A percentile compares a stretch with the other conserved stretches of the same genome.
Evolutionary conservation across 2,329 filamentous ascomycete genomes (phyloP).

Genomic region (Torrubiellomyces zombiae): DNA sequence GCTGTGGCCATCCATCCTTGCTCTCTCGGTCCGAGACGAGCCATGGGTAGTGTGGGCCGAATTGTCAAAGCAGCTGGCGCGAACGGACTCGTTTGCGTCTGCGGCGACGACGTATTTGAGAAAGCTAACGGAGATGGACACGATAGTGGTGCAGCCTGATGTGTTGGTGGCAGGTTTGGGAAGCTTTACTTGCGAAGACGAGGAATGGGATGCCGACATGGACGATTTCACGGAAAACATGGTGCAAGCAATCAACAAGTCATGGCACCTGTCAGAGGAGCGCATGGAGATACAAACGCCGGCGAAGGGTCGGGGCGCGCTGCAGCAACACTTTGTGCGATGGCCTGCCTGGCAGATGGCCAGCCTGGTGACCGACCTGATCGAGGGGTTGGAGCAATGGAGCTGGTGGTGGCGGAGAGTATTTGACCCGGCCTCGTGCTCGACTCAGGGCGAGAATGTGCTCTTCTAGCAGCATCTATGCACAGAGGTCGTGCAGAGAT

Average conservation of each 20-base stretch:
- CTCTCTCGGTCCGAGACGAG: slow-evolving; percentile 6
- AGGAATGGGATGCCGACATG: slow-evolving; percentile 13
- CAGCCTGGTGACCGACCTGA: slow-evolving; percentile 15
- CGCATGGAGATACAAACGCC: slow-evolving; percentile 22
- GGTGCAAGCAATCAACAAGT: slow-evolving; percentile 24
- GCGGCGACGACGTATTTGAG: slow-evolving; percentile 7
- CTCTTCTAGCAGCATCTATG: no score
- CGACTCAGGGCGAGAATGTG: no score
- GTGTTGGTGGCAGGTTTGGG: slow-evolving; percentile 9
- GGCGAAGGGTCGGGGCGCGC: slow-evolving; percentile 12
- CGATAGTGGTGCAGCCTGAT: slow-evolving; percentile 5
- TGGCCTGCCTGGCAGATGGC: slow-evolving; percentile 14
- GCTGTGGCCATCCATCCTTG: slow-evolving; percentile 14
- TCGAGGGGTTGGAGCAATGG: slow-evolving; percentile 16
- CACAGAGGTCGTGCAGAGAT: no score
- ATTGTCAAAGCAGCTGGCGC: slow-evolving; percentile 6
- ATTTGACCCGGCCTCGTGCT: no score
- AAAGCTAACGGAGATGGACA: slow-evolving; percentile 6
- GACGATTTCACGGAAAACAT: slow-evolving; percentile 25
- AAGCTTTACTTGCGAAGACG: slow-evolving; percentile 1
- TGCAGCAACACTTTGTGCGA: slow-evolving; percentile 17
- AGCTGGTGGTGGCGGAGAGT: slow-evolving; percentile 14
- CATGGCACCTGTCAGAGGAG: slow-evolving; percentile 21
- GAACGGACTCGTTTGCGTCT: slow-evolving; percentile 6
- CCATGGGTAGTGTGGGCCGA: slow-evolving; percentile 7